Evolutionary conservation across 1,139 yeast genomes (phyloP), one percentile per base, ranked within the genome.

Genomic region (Fermentozyma sake): DNA sequence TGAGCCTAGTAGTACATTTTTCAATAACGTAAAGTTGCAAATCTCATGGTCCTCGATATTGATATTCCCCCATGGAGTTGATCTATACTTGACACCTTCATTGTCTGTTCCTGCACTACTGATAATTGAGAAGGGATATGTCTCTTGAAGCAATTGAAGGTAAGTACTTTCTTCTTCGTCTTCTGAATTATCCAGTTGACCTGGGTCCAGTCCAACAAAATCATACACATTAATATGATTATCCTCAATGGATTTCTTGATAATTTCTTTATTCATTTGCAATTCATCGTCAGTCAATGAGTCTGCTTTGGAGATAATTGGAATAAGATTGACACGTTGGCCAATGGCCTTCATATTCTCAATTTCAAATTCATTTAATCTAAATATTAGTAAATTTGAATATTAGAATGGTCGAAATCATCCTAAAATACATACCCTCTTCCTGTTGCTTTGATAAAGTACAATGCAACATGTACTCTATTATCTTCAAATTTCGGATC

Each of bases 391-490:
- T 39, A 30, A 7, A n/a, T 14, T n/a, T n/a, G n/a, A 15, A 14
- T 18, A 7, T 21, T 21, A 6, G 7, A 6, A 21, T 12, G 7
- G 6, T 21, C 8, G 6, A 12, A 21, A 2, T 12, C 7, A 14
- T 16, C 11, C 6, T 12, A 13, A 14, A 8, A 12, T 25, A 44
- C 48, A 5, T 37, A 43, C 12, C 78, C 78, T 41, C 67, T 72
- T 15, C 74, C 68, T 1, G 73, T 75, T 12, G 84, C 74, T 31
- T 70, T 65, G 22, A 80, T 57, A 41, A 79, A 76, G 44, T 77
- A 76, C 22, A 79, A 45, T 29, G 79, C 72, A 13, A 68, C 79
- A 50, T 80, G 87, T 23, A 80, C 72, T 36, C 86, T 56, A 13
- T 69, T 67, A 48, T 80, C 87, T 32, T 59, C 63, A 32, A 62